phyloP scores from a whole-genome alignment of 495 filamentous ascomycete species.

The Hyaloscypha variabilis region DNA sequence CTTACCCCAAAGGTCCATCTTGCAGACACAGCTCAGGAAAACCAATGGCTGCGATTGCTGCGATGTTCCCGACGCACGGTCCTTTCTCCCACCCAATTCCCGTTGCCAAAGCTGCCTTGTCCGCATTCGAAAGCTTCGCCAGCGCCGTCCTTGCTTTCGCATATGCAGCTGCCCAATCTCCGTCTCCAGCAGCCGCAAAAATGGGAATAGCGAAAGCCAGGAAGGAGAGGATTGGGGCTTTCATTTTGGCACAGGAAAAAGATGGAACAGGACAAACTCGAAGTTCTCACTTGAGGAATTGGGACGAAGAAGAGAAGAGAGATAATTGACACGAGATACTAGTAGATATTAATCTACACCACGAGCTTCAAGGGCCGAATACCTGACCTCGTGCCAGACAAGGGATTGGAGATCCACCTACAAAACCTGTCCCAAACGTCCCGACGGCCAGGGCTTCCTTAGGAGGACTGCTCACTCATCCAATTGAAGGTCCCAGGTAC shows the following conservation, averaged over 20 bases:
- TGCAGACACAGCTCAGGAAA: conserved; percentile 62
- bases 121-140: conserved; percentile 53
- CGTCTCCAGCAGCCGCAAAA: conserved; percentile 21
- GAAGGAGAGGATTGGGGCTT: conserved; percentile 3
- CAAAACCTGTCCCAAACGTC: not conserved
- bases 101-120: conserved; percentile 65
- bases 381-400: not conserved
- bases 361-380: conserved; percentile 5
- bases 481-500: not conserved
- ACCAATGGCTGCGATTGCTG: conserved; percentile 50
- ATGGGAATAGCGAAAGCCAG: conserved; percentile 22
- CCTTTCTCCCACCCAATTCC: conserved; percentile 67
- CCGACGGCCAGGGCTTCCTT: not conserved
- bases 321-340: not conserved
- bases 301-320: not conserved
- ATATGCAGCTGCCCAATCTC: conserved; percentile 57
- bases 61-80: conserved; percentile 68
- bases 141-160: conserved; percentile 57
- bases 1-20: conserved; percentile 56
- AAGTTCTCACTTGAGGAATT: not conserved
- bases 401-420: not conserved
- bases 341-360: not conserved
- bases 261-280: not conserved
- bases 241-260: conserved; percentile 18
- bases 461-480: not conserved